phyloP scores from a whole-genome alignment of 2,329 filamentous ascomycete genomes.

The Colletotrichum tofieldiae region DNA sequence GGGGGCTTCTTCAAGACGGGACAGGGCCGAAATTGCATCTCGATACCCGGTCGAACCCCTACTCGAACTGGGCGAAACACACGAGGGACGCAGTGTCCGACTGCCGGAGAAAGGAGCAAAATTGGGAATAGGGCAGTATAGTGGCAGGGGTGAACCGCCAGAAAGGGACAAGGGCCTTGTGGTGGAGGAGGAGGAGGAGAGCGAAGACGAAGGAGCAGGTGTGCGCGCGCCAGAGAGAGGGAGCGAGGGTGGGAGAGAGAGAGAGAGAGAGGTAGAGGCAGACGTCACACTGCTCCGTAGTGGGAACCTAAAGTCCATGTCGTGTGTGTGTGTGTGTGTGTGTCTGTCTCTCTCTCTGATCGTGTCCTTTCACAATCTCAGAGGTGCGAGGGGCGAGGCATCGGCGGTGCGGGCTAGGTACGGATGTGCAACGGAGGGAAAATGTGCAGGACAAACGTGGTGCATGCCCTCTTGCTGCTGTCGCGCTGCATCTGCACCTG shows the following conservation, averaged over 20 bases:
- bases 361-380: neutral
- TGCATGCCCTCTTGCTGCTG: conserved; percentile 29
- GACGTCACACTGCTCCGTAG: conserved; percentile 4
- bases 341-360: neutral
- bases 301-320: conserved; percentile 17
- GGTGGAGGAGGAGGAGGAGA: conserved; percentile 7
- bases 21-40: conserved; percentile 35
- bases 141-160: conserved; percentile 12
- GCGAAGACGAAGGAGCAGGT: conserved; percentile 5
- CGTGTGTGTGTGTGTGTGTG: neutral
- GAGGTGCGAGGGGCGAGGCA: neutral
- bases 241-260: neutral
- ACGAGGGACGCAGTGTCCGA: conserved; percentile 32
- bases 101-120: conserved; percentile 39
- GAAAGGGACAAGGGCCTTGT: conserved; percentile 33
- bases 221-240: neutral
- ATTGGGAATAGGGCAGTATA: conserved; percentile 37
- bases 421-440: conserved; percentile 24
- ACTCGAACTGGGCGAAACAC: conserved; percentile 37
- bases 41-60: conserved; percentile 10
- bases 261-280: neutral
- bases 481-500: conserved; percentile 25
- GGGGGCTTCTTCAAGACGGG: conserved; percentile 27
- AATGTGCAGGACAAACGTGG: conserved; percentile 25
- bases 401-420: conserved; percentile 1